Base-by-base conservation (phyloP, 1,139 yeast genomes). In the Diutina mesorugosa region DNA sequence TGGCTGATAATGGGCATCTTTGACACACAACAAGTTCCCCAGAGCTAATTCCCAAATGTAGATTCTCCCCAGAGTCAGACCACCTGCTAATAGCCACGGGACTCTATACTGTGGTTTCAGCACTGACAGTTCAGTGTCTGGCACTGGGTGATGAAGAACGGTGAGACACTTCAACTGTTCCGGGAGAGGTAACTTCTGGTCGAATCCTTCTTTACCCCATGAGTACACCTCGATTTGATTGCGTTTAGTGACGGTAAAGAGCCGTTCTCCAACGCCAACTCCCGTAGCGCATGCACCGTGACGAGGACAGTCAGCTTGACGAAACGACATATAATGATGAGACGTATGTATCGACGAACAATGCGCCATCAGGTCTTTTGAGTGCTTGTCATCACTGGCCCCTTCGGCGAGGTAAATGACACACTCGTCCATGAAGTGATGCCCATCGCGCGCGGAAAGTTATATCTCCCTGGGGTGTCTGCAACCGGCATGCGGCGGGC, bases 41-140 rank as follows among this genome's bases (percentile, higher is more conserved):
- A 95, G 85, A n/a, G 77, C 68, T 56, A 90, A 65, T 63, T 89
- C 97, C 98, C 99, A 93, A 4, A 91, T 68, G 65, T 87, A 87
- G 28, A 93, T 63, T 63, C 85, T 80, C 14, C 98, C 99, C 16
- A 85, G 66, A 59, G 74, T 67, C 56, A 93, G 77, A 56, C 90
- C 89, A 61, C 88, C 95, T 3, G 81, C 85, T 10, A 85, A 77
- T 47, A 91, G 70, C 83, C 89, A 89, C 14, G 87, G 87, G 53
- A 78, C 67, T 60, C 80, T 70, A 65, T 76, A 79, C 51, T 65
- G 60, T 35, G 78, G 70, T 32, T 67, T 58, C 6, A 45, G 14
- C 6, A 50, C 45, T n/a, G 51, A 26, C 29, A 28, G 29, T 8
- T 47, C 38, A n/a, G 1, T 35, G 7, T 38, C 35, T 14, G 51